Evolutionary conservation across 2,329 filamentous ascomycete species (phyloP).

Genomic region (Colletotrichum spinosum): DNA sequence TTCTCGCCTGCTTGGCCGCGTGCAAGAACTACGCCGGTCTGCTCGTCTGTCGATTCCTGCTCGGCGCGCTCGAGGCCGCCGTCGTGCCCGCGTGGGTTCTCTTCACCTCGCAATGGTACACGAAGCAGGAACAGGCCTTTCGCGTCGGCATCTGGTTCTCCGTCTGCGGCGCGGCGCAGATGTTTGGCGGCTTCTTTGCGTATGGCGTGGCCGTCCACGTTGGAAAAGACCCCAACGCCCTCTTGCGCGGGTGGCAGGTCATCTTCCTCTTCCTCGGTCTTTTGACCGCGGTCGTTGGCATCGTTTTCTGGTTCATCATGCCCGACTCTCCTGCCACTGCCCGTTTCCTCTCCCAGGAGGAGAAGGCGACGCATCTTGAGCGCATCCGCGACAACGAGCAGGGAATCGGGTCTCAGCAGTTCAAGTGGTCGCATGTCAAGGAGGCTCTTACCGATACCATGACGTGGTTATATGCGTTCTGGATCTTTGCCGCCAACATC

Average conservation of each 20-base stretch:
- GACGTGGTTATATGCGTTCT: conserved; percentile 43
- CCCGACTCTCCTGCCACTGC: conserved; percentile 55
- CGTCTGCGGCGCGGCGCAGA: conserved; percentile 59
- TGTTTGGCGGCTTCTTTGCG: conserved; percentile 53
- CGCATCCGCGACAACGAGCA: conserved; percentile 74
- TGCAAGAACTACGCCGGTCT: conserved; percentile 70
- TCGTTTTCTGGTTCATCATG: conserved; percentile 62
- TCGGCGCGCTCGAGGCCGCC: conserved; percentile 76
- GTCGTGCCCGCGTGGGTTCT: conserved; percentile 77
- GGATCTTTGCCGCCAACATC: conserved; percentile 43
- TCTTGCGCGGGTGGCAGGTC: conserved; percentile 75
- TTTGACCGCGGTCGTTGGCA: conserved; percentile 60
- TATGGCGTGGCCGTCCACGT: conserved; percentile 64
- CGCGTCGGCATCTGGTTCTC: conserved; percentile 76
- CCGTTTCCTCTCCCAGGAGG: conserved; percentile 64
- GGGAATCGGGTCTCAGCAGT: conserved; percentile 76
- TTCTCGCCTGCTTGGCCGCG: conserved; percentile 71
- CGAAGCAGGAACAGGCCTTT: conserved; percentile 73
- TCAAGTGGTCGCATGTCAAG: conserved; percentile 70
- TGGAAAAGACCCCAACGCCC: conserved; percentile 43
- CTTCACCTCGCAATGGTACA: conserved; percentile 79
- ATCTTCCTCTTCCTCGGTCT: conserved; percentile 66
- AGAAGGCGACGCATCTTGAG: conserved; percentile 53
- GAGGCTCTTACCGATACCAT: conserved; percentile 44
- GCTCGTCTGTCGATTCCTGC: conserved; percentile 74